phyloP scores from a whole-genome alignment of 108 stramenopile species.

The Nitzschia putrida region DNA sequence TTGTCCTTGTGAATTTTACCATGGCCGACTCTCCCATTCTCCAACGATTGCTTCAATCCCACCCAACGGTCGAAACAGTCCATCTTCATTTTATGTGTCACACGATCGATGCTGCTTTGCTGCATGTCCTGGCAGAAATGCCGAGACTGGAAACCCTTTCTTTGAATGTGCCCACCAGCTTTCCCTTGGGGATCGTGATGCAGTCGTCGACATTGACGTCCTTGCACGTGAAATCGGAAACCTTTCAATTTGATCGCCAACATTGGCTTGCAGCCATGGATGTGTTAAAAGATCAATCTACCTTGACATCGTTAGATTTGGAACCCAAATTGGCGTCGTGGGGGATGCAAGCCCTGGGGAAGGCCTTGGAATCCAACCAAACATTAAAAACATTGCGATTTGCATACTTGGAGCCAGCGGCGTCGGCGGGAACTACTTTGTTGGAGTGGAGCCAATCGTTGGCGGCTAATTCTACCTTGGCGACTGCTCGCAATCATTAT shows the following conservation, averaged over 20 bases:
- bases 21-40: neutral
- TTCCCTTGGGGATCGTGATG: constrained; percentile 5
- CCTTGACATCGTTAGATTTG: constrained; percentile 6
- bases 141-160: constrained; percentile 2
- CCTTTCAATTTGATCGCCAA: constrained; percentile 7
- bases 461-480: neutral
- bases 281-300: neutral
- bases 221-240: constrained; percentile 5
- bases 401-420: constrained; percentile 1
- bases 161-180: constrained; percentile 11
- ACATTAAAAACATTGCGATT: constrained; percentile 6
- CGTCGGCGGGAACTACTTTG: neutral
- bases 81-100: constrained; percentile 6
- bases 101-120: neutral
- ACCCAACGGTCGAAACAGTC: constrained; percentile 1
- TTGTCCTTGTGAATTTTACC: neutral
- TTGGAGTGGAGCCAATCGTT: constrained; percentile 2
- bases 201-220: neutral
- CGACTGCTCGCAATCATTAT: constrained; percentile 7
- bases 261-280: constrained; percentile 5
- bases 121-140: constrained; percentile 1
- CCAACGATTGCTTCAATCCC: neutral
- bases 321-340: neutral
- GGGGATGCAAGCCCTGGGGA: neutral
- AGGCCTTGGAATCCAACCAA: neutral